Conservation (phyloP, 305 asterid species). For the Plantago lanceolata region DNA sequence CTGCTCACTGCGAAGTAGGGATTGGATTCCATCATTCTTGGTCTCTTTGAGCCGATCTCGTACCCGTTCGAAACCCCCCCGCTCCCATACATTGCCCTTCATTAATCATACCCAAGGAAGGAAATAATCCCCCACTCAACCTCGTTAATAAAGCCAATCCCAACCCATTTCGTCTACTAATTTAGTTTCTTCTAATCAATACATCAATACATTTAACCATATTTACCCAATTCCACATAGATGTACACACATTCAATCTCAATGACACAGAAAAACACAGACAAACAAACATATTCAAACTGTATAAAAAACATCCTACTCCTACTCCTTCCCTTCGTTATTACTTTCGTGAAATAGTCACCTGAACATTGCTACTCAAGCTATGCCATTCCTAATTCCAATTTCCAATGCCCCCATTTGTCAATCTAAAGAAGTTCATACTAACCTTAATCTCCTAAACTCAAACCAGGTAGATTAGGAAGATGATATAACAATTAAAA, state of each 20-base stretch:
- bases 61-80: constrained; percentile 99
- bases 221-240: background rate
- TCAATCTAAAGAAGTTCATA: background rate
- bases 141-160: constrained; percentile 97
- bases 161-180: constrained; percentile 71
- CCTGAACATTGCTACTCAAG: no score
- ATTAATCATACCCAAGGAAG: constrained; percentile 72
- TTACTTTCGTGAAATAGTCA: background rate
- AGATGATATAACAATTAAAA: no score
- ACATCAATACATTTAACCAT: constrained; percentile 8
- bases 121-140: constrained; percentile 77
- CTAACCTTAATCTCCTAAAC: background rate
- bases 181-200: constrained; percentile 38
- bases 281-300: background rate
- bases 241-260: background rate
- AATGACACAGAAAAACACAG: background rate
- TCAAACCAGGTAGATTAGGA: background rate
- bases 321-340: background rate
- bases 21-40: constrained; percentile 99
- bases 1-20: constrained; percentile 99
- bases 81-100: constrained; percentile 99
- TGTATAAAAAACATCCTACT: background rate
- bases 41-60: constrained; percentile 99
- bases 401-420: background rate
- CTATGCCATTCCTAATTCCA: no score